phyloP scores from a whole-genome alignment of 176 grass and related monocot genomes.

The Musa itinerans region DNA sequence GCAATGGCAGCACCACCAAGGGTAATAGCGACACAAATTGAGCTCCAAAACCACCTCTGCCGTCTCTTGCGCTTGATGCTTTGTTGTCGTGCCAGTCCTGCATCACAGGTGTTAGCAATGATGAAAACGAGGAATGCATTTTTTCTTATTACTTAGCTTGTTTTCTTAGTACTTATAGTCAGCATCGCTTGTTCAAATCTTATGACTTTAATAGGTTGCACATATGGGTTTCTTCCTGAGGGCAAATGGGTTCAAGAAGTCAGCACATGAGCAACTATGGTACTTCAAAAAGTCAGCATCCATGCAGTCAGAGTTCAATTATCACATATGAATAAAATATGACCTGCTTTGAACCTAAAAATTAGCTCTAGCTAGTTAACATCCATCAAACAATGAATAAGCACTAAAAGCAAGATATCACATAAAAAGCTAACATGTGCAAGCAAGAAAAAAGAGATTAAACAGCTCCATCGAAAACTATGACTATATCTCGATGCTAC shows the following conservation, averaged over 20 bases:
- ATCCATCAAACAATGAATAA: background rate
- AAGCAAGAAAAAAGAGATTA: background rate
- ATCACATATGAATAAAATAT: background rate
- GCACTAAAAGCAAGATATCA: background rate
- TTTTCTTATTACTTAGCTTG: background rate
- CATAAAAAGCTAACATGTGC: background rate
- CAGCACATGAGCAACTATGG: background rate
- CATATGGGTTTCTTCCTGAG: background rate
- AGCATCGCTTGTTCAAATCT: background rate
- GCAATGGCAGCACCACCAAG: constrained; percentile 57
- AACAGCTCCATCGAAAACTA: background rate
- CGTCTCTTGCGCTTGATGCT: constrained; percentile 46
- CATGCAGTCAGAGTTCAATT: background rate
- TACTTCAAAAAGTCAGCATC: background rate
- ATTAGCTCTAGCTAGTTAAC: background rate
- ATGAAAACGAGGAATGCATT: background rate
- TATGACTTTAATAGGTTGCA: background rate
- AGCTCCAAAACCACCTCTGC: constrained; percentile 93
- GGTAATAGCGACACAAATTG: constrained; percentile 71
- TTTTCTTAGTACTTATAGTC: background rate
- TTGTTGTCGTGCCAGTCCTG: constrained; percentile 81
- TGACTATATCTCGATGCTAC: too few relatives aligned
- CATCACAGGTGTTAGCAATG: constrained; percentile 1
- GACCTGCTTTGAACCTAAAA: too few relatives aligned
- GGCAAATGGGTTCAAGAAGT: background rate